These are phyloP conservation scores for Cercophora sp. DNA, from an alignment of 495 filamentous ascomycete genomes.

Conservation along the genomic window DNA sequence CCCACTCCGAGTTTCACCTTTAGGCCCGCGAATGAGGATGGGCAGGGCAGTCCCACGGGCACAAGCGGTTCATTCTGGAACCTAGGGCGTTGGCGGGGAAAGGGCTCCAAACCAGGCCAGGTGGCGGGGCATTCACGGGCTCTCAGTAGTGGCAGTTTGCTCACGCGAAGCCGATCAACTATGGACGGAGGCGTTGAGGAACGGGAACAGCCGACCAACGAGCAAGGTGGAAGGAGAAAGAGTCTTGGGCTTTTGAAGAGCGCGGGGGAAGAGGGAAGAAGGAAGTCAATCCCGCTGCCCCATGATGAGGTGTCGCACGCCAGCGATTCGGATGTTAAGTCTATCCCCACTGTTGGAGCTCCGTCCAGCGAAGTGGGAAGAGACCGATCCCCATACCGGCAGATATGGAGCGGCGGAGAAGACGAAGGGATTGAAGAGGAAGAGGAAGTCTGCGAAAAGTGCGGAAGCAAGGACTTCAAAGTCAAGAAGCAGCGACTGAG, in stretches of 20 bases:
- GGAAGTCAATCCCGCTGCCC: too few species aligned
- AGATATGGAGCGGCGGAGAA: conserved; percentile 18
- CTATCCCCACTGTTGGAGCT: conserved; percentile 1
- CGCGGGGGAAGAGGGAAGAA: conserved; percentile 1
- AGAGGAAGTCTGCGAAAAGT: conserved; percentile 31
- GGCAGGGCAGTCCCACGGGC: conserved; percentile 18
- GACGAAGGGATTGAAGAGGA: conserved; percentile 29
- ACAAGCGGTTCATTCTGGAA: conserved; percentile 40
- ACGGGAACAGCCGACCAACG: neutral
- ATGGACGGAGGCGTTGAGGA: conserved; percentile 8
- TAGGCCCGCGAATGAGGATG: conserved; percentile 30
- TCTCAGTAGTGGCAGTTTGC: conserved; percentile 11
- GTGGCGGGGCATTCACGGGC: conserved; percentile 10
- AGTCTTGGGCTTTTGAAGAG: neutral
- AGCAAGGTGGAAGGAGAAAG: neutral
- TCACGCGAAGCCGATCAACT: conserved; percentile 1
- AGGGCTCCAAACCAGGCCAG: conserved; percentile 22
- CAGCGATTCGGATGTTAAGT: conserved; percentile 4
- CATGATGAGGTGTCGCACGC: too few species aligned
- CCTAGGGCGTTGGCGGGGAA: conserved; percentile 40
- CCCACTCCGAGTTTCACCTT: conserved; percentile 41
- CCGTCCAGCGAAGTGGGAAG: neutral
- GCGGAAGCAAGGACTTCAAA: conserved; percentile 34
- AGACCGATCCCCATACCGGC: conserved; percentile 12
- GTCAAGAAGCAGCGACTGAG: conserved; percentile 30